Evolutionary conservation across 768 basidiomycete genomes (phyloP), one percentile per base, ranked within the genome.

Genomic region (Mycena polygramma): DNA sequence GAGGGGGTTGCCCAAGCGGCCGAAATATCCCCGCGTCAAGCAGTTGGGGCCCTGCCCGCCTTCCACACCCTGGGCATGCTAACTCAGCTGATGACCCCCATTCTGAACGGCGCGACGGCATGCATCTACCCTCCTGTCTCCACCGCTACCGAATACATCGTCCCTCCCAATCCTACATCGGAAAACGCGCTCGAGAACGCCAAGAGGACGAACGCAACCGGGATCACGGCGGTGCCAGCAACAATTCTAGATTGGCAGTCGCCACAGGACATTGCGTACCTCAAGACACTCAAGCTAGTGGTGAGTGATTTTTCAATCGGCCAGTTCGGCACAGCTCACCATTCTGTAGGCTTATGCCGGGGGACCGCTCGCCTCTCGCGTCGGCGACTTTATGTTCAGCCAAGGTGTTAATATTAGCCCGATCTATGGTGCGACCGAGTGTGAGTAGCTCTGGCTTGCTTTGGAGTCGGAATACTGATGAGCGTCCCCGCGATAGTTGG

Each of bases 401-500:
- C 73, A 79, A 0, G 83, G 85, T 0, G 81, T 86, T 7, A 77
- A 75, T 14, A 48, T 86, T 2, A 39, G 58, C 13, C 61, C 76
- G 2, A 53, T 79, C 0, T 86, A 85, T 55, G 84, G 85, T n/a
- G 74, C 63, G 20, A 87, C 82, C 0, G 85, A 86, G 64, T 76
- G 70, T 72, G 57, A 48, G 70, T 54, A 20, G 15, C 20, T 22
- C 45, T 22, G 15, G 22, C 17, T 30, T 59, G 1, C 20, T 6
- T 15, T 5, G 46, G 13, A 11, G 19, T 41, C 14, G 3, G 7
- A 14, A 41, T 17, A 30, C 35, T 26, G 17, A 46, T 35, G 7
- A 30, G 30, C 6, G n/a, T 5, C 17, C 45, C 3, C 10, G 9
- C 30, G 30, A 26, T 45, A 72, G 71, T 79, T 39, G 77, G 81